These are phyloP conservation scores for Leccinum griseonigrum DNA, from an alignment of 1,284 basidiomycete species.

Conservation along the genomic window DNA sequence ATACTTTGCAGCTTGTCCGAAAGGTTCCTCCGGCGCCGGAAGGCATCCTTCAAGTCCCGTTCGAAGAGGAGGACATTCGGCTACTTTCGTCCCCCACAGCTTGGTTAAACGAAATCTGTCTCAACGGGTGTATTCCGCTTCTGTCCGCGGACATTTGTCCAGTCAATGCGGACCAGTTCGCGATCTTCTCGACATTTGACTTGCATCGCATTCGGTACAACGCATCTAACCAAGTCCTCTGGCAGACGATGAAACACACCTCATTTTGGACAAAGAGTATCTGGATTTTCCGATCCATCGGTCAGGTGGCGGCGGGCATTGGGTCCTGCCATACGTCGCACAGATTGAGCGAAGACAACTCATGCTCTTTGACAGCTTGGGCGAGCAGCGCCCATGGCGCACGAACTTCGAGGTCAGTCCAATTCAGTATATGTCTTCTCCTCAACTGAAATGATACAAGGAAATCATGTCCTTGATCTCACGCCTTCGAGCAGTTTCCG, in stretches of 20 bases:
- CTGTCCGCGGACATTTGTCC: not conserved
- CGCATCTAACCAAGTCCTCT: constrained; percentile 5
- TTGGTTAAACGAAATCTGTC: constrained; percentile 9
- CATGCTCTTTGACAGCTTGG: constrained; percentile 14
- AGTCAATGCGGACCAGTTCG: not conserved
- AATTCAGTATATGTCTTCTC: not conserved
- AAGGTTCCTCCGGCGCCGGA: not conserved
- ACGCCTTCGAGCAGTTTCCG: not conserved
- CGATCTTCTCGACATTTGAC: constrained; percentile 11
- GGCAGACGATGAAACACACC: constrained; percentile 2
- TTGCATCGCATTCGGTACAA: constrained; percentile 2
- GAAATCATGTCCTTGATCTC: not conserved
- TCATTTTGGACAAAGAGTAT: constrained; percentile 3
- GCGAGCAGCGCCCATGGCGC: constrained; percentile 2
- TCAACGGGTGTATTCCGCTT: constrained; percentile 11
- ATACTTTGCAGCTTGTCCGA: too few species aligned
- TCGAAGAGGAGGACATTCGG: constrained; percentile 1
- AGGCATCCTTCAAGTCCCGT: constrained; percentile 2
- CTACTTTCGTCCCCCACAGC: constrained; percentile 5
- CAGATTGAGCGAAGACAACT: not conserved
- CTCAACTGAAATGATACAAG: not conserved
- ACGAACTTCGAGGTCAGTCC: constrained; percentile 1
- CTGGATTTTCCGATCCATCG: constrained; percentile 16
- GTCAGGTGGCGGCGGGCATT: constrained; percentile 2
- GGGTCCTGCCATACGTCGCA: constrained; percentile 8